phyloP scores from a whole-genome alignment of 2,329 filamentous ascomycete species.

The Pleurostoma richardsiae region DNA sequence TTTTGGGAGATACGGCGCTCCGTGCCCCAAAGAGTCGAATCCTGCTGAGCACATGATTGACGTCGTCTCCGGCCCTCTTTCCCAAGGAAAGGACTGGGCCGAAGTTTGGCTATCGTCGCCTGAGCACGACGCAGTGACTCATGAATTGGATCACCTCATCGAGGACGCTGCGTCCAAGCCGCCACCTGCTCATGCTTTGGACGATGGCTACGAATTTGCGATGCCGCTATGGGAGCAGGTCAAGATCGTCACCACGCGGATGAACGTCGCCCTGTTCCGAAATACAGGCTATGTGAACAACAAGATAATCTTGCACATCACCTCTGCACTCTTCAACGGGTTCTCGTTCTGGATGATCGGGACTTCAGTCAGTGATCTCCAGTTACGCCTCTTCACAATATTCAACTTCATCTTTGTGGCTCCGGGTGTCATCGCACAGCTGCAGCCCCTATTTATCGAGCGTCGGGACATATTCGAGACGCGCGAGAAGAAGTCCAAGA shows the following conservation, averaged over 20 bases:
- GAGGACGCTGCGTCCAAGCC: neutral
- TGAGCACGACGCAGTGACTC: slow-evolving; percentile 21
- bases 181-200: neutral
- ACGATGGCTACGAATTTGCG: slow-evolving; percentile 45
- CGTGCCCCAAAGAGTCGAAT: slow-evolving; percentile 57
- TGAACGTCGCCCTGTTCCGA: slow-evolving; percentile 57
- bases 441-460: slow-evolving; percentile 54
- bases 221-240: slow-evolving; percentile 60
- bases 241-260: slow-evolving; percentile 58
- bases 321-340: slow-evolving; percentile 42
- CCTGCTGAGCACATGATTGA: slow-evolving; percentile 74
- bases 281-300: slow-evolving; percentile 64
- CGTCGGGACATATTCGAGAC: slow-evolving; percentile 53
- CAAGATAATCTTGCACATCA: slow-evolving; percentile 30
- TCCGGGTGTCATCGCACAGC: slow-evolving; percentile 51
- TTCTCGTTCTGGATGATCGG: slow-evolving; percentile 59
- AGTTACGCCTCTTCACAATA: slow-evolving; percentile 52
- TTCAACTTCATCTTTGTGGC: slow-evolving; percentile 62
- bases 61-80: slow-evolving; percentile 44
- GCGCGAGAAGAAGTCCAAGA: slow-evolving; percentile 56
- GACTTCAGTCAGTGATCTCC: slow-evolving; percentile 41
- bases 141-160: slow-evolving; percentile 34
- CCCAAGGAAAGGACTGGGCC: slow-evolving; percentile 55
- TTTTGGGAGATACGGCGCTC: slow-evolving; percentile 62
- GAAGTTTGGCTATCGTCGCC: slow-evolving; percentile 46